Base-by-base conservation (phyloP, 108 stramenopile species). In the Nitzschia palea region DNA sequence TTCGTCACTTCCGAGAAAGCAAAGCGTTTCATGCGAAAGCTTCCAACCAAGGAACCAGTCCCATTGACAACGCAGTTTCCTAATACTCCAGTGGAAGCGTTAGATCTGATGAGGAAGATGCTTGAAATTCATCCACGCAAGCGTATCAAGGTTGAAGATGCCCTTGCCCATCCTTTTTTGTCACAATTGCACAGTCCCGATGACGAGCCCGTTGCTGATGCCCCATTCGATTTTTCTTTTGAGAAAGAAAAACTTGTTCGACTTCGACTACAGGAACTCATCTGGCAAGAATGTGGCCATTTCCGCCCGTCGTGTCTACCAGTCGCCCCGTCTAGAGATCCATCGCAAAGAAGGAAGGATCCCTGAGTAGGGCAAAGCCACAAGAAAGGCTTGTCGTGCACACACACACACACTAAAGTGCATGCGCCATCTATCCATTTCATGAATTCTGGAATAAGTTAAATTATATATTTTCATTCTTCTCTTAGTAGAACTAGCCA, bases 1-100 rank as follows among this genome's bases (percentile, higher is more conserved):
- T 99, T 97, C 51, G 93, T 97, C 14, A 95, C 91, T 42, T 91
- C 90, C 18, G 91, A 92, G 25, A 94, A 95, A 71, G 96, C 96
- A n/a, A 84, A 79, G 26, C 81, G 88, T 8, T 97, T 97, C 65
- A 90, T 97, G 92, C 44, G 83, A 29, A 90, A 91, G 68, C 89
- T 93, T 12, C 88, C 86, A 17, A 77, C 80, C 55, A 91, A 89
- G 55, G 62, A 79, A n/a, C 67, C 78, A 6, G 55, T 59, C 32
- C 81, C 83, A 1, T 79, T 95, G 36, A 73, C 50, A 23, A 57
- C 58, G 17, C 87, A 94, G 63, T 96, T 95, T 51, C 91, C 93
- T 9, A 73, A 67, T 23, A 85, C 96, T 20, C 71, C 91, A 48
- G 68, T 83, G 2, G 85, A 84, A 29, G 97, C 96, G 20, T 65